phyloP scores from a whole-genome alignment of 1,284 basidiomycete species.

The Trametes polyzona region DNA sequence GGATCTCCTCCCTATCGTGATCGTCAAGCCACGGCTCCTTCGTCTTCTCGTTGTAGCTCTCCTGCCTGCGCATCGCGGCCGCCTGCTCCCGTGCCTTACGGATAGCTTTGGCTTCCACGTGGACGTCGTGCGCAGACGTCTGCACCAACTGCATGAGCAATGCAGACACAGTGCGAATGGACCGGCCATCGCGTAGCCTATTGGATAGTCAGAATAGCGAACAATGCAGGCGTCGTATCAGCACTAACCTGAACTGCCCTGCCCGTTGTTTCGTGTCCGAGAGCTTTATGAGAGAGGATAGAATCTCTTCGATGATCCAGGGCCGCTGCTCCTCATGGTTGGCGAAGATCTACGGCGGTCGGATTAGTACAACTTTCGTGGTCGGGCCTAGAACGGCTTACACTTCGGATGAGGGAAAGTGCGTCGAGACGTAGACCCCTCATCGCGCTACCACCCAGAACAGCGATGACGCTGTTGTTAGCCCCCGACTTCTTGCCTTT shows the following conservation, averaged over 20 bases:
- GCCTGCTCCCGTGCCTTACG: slow-evolving; percentile 64
- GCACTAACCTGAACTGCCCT: slow-evolving; percentile 78
- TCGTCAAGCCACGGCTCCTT: slow-evolving; percentile 65
- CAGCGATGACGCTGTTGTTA: slow-evolving; percentile 58
- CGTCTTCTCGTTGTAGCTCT: slow-evolving; percentile 52
- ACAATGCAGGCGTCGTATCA: not conserved
- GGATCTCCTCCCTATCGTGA: slow-evolving; percentile 70
- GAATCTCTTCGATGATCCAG: slow-evolving; percentile 97
- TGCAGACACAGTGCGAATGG: slow-evolving; percentile 92
- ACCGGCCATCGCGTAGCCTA: slow-evolving; percentile 79
- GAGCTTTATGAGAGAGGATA: slow-evolving; percentile 87
- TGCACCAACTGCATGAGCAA: slow-evolving; percentile 95
- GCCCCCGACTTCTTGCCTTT: slow-evolving; percentile 49
- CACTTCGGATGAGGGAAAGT: slow-evolving; percentile 80
- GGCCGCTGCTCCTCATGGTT: slow-evolving; percentile 87
- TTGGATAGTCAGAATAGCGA: not conserved
- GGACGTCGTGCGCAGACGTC: slow-evolving; percentile 84
- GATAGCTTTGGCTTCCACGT: slow-evolving; percentile 61
- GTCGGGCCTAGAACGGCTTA: slow-evolving; percentile 45
- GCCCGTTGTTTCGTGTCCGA: slow-evolving; percentile 88
- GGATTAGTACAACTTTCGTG: not conserved
- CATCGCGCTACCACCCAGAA: slow-evolving; percentile 76
- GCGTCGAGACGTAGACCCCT: slow-evolving; percentile 82
- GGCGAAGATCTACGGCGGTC: slow-evolving; percentile 74
- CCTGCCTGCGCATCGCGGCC: slow-evolving; percentile 62